phyloP scores from a whole-genome alignment of 2,329 filamentous ascomycete genomes.

The Rhytidhysteron rufulum region DNA sequence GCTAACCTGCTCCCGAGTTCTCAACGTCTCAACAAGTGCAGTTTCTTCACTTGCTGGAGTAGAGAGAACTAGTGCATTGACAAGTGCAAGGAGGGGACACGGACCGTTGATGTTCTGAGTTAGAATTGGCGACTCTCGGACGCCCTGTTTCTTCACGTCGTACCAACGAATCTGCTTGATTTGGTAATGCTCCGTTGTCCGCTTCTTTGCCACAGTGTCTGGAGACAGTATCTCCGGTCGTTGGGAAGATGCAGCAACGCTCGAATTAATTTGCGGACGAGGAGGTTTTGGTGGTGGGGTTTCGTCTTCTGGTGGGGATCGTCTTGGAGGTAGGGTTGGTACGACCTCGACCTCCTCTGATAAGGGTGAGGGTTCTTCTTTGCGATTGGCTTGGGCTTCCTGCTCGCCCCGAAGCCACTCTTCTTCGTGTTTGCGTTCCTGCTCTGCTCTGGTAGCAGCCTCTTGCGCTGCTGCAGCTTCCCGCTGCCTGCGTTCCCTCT shows the following conservation, averaged over 20 bases:
- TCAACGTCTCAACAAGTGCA: conserved; percentile 71
- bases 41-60: conserved; percentile 65
- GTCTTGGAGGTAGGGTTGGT: conserved; percentile 30
- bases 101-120: conserved; percentile 94
- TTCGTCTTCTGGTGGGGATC: conserved; percentile 29
- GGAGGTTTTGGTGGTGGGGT: conserved; percentile 29
- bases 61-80: conserved; percentile 85
- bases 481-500: conserved; percentile 19
- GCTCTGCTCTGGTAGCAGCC: conserved; percentile 15
- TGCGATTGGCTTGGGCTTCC: conserved; percentile 8
- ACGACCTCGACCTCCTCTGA: conserved; percentile 23
- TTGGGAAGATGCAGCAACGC: conserved; percentile 10
- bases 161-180: conserved; percentile 90
- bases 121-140: conserved; percentile 78
- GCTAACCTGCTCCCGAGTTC: conserved; percentile 81
- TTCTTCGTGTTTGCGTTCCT: conserved; percentile 22
- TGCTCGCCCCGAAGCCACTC: conserved; percentile 21
- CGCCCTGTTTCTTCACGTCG: conserved; percentile 58
- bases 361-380: conserved; percentile 11
- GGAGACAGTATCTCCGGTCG: conserved; percentile 36
- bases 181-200: conserved; percentile 75
- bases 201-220: conserved; percentile 36
- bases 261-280: conserved; percentile 25
- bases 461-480: conserved; percentile 18
- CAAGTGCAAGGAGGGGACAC: conserved; percentile 85